Percentiles rank a stretch among this genome's conserved stretches.
These are phyloP conservation scores for Xanthoconium stramineum DNA, from an alignment of 768 basidiomycete species.

Conservation along the genomic window DNA sequence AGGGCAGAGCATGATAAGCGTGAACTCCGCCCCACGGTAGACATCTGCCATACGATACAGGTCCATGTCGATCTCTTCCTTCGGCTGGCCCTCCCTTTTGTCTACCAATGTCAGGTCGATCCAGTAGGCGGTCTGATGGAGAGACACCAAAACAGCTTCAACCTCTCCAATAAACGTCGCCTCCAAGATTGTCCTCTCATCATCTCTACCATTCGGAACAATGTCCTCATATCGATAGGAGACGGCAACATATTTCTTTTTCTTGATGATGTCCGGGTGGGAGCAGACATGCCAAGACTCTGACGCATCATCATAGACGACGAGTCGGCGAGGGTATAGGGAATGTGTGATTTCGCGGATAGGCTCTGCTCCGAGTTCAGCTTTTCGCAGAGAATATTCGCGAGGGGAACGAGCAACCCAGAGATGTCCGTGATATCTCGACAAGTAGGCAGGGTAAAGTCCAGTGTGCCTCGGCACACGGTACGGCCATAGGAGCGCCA, in stretches of 20 bases:
- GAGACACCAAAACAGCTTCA: conserved; percentile 1
- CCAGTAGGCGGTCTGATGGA: conserved; percentile 18
- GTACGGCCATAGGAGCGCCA: conserved; percentile 16
- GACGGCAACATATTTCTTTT: conserved; percentile 10
- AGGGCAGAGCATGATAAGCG: too few species aligned
- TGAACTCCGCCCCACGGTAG: too few species aligned
- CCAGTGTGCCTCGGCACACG: background rate
- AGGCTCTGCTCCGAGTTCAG: background rate
- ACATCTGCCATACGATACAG: too few species aligned
- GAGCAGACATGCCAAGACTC: conserved; percentile 1
- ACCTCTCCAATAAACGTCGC: conserved; percentile 5
- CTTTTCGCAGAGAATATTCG: conserved; percentile 19
- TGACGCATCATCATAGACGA: conserved; percentile 6
- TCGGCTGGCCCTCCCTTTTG: too few species aligned
- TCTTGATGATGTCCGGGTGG: conserved; percentile 1
- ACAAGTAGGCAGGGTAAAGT: conserved; percentile 10
- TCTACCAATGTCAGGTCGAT: too few species aligned
- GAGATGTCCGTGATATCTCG: conserved; percentile 21
- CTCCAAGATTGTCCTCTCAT: background rate
- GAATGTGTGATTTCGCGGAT: conserved; percentile 10
- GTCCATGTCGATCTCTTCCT: too few species aligned
- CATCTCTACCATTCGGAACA: background rate
- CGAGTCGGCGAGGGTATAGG: conserved; percentile 15
- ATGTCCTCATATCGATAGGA: background rate
- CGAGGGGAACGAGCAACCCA: conserved; percentile 22